phyloP scores from a whole-genome alignment of 371 early-diverging fungal species.

The Fennellomyces sp. region DNA sequence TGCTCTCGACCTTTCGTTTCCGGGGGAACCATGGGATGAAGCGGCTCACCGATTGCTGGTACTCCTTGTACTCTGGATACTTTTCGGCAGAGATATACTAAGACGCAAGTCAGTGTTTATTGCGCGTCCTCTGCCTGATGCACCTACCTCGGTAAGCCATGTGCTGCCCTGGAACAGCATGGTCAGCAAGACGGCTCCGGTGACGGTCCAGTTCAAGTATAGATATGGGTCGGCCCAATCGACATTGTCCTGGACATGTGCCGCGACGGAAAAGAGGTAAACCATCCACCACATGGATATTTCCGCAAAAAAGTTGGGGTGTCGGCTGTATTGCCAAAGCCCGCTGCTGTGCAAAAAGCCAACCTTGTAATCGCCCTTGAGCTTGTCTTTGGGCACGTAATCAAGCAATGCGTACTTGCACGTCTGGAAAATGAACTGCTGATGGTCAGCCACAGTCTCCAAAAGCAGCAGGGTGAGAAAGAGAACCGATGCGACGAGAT shows the following conservation, averaged over 20 bases:
- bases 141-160: conserved; percentile 71
- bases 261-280: conserved; percentile 64
- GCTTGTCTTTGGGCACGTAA: conserved; percentile 16
- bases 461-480: conserved; percentile 51
- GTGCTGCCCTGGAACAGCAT: conserved; percentile 78
- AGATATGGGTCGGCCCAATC: conserved; percentile 6
- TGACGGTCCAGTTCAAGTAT: conserved; percentile 60
- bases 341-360: conserved; percentile 78
- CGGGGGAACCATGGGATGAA: conserved; percentile 63
- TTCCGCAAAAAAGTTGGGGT: conserved; percentile 88
- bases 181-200: conserved; percentile 61
- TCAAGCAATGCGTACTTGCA: conserved; percentile 56
- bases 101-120: background rate
- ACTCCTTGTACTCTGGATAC: conserved; percentile 76
- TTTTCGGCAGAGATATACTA: conserved; percentile 62
- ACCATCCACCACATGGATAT: conserved; percentile 67
- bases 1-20: background rate
- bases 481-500: conserved; percentile 45
- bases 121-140: background rate
- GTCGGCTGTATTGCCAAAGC: conserved; percentile 75
- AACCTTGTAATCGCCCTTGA: conserved; percentile 46
- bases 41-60: conserved; percentile 62
- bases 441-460: conserved; percentile 83
- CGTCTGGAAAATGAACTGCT: conserved; percentile 82
- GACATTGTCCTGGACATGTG: conserved; percentile 19